Evolutionary conservation across 257 asterid species (phyloP).

Genomic region (Leonotis leonurus): DNA sequence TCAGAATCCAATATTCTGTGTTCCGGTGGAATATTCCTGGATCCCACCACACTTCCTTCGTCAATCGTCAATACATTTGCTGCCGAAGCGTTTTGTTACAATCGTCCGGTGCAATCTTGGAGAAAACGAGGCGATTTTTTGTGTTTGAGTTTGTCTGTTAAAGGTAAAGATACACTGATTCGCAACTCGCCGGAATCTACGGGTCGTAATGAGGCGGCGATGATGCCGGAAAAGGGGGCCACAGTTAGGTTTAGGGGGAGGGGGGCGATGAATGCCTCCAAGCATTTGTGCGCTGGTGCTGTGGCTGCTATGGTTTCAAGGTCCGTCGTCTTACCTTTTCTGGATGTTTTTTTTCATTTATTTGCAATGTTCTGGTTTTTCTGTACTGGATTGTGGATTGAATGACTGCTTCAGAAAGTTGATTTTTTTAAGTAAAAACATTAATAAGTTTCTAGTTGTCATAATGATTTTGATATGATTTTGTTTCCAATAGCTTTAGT

Average conservation of each 20-base stretch:
- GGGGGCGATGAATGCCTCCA: conserved; percentile 78
- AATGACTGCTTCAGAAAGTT: too few species aligned
- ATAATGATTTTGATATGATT: not conserved
- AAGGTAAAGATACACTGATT: conserved; percentile 28
- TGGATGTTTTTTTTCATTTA: not conserved
- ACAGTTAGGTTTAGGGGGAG: conserved; percentile 30
- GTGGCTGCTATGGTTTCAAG: conserved; percentile 93
- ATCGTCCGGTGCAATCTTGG: conserved; percentile 12
- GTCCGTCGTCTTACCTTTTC: conserved; percentile 21
- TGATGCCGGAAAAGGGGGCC: conserved; percentile 21
- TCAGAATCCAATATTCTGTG: conserved; percentile 18
- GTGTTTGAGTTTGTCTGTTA: conserved; percentile 58
- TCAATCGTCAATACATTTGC: conserved; percentile 28
- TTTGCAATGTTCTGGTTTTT: not conserved
- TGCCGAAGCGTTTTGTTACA: conserved; percentile 20
- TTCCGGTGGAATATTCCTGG: conserved; percentile 70
- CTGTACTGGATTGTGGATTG: not conserved
- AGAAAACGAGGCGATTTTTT: conserved; percentile 37
- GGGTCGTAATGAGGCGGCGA: conserved; percentile 10
- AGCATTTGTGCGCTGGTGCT: conserved; percentile 97
- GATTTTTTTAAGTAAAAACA: too few species aligned
- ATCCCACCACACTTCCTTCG: conserved; percentile 36
- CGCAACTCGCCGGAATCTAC: conserved; percentile 19
- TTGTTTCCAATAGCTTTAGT: not conserved
- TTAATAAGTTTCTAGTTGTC: not conserved